These are phyloP conservation scores for Leccinum ochraceum DNA, from an alignment of 768 basidiomycete genomes.

Conservation along the genomic window DNA sequence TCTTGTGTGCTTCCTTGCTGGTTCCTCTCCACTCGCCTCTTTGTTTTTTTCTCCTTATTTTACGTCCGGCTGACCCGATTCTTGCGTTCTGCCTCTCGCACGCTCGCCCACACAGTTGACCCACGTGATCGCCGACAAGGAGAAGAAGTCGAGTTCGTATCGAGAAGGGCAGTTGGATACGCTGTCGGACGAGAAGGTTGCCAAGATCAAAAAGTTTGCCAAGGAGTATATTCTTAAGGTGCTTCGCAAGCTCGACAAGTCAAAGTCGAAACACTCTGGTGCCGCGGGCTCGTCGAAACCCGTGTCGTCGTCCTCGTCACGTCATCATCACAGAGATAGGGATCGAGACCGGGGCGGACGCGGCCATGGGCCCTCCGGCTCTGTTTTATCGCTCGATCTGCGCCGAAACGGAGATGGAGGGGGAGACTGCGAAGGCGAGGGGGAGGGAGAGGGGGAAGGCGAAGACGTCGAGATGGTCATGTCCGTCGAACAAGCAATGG, in stretches of 20 bases:
- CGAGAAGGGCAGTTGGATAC: slow-evolving; percentile 69
- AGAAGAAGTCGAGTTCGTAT: slow-evolving; percentile 87
- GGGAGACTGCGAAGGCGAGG: slow-evolving; percentile 4
- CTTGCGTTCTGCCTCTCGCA: not conserved
- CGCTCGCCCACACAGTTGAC: slow-evolving; percentile 66
- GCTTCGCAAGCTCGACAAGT: slow-evolving; percentile 61
- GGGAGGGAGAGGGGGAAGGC: slow-evolving; percentile 11
- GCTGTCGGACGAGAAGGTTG: slow-evolving; percentile 82
- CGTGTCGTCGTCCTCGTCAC: slow-evolving; percentile 20
- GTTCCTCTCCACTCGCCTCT: not conserved
- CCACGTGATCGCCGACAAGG: slow-evolving; percentile 85
- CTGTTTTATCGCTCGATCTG: slow-evolving; percentile 13
- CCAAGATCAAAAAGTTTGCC: slow-evolving; percentile 90
- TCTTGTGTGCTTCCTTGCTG: not conserved
- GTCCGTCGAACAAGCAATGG: slow-evolving; percentile 48
- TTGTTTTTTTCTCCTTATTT: not conserved
- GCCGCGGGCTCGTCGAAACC: slow-evolving; percentile 17
- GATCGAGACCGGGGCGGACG: slow-evolving; percentile 8
- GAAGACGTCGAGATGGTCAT: slow-evolving; percentile 36
- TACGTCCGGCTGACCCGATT: slow-evolving; percentile 3
- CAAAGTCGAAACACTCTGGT: slow-evolving; percentile 22
- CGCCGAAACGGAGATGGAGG: slow-evolving; percentile 15
- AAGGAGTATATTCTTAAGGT: slow-evolving; percentile 91
- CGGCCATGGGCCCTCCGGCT: slow-evolving; percentile 14
- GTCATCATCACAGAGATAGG: slow-evolving; percentile 2